These are phyloP conservation scores for Mycena rosella DNA, from an alignment of 768 basidiomycete genomes.

Conservation along the genomic window DNA sequence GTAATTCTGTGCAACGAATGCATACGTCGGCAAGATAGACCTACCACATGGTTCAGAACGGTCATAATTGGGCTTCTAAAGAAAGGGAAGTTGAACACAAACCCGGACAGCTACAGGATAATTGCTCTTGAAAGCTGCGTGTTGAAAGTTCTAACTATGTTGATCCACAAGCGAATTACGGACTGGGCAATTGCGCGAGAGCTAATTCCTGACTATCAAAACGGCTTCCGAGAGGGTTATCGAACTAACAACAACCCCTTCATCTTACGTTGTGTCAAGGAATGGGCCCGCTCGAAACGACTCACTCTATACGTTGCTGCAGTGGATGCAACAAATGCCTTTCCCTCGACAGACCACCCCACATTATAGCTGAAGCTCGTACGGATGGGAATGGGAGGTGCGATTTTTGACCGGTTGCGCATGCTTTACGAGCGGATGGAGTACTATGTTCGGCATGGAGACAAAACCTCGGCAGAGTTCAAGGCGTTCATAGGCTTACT, in stretches of 20 bases:
- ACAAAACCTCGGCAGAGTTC: no score
- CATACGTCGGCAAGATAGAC: not conserved
- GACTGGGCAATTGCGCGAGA: constrained; percentile 28
- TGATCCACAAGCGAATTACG: constrained; percentile 21
- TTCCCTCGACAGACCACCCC: no score
- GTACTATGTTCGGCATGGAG: no score
- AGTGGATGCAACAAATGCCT: no score
- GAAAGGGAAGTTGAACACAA: constrained; percentile 33
- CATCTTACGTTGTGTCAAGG: constrained; percentile 34
- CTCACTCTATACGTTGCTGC: constrained; percentile 33
- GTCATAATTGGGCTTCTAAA: constrained; percentile 1
- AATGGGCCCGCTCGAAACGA: constrained; percentile 23
- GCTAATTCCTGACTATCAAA: constrained; percentile 44
- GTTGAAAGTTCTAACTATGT: constrained; percentile 5
- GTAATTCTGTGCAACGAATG: not conserved
- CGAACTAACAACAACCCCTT: constrained; percentile 45
- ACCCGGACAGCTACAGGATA: constrained; percentile 10
- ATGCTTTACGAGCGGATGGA: no score
- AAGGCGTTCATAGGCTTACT: no score
- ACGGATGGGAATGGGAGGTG: no score
- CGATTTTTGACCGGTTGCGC: no score
- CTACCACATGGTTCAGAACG: not conserved
- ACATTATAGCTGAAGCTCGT: no score
- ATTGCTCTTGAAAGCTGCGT: constrained; percentile 2
- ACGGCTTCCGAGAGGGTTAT: constrained; percentile 42